phyloP scores from a whole-genome alignment of 2,329 filamentous ascomycete genomes.

The Cordyceps tenuipes region DNA sequence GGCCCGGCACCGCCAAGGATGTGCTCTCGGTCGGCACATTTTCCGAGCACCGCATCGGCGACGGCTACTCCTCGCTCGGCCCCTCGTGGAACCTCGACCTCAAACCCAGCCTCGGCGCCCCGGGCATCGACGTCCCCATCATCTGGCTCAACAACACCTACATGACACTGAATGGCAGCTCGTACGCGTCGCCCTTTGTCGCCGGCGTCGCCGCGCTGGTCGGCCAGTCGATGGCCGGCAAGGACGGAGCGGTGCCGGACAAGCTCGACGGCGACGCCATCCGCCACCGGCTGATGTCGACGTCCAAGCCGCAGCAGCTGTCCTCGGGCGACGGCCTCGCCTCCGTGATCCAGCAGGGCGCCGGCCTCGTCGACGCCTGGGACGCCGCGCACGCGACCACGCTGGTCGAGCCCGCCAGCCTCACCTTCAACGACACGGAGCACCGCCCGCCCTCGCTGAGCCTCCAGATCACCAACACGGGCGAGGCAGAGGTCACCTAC shows the following conservation, averaged over 20 bases:
- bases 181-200: neutral
- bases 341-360: conserved; percentile 46
- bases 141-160: neutral
- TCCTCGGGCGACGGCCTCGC: neutral
- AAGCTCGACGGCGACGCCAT: neutral
- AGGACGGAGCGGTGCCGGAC: neutral
- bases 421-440: conserved; percentile 57
- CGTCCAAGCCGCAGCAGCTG: neutral
- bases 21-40: conserved; percentile 30
- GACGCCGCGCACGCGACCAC: conserved; percentile 48
- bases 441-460: conserved; percentile 40
- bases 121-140: conserved; percentile 34
- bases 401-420: conserved; percentile 45
- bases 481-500: conserved; percentile 41
- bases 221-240: neutral
- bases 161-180: neutral
- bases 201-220: neutral
- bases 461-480: conserved; percentile 49
- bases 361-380: conserved; percentile 50
- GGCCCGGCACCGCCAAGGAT: conserved; percentile 20
- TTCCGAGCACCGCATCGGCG: conserved; percentile 41
- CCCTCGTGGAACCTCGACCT: conserved; percentile 50
- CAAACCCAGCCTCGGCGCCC: conserved; percentile 46
- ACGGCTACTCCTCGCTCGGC: conserved; percentile 49
- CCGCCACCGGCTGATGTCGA: neutral